Conservation (phyloP, 306 rosid genomes). For the Fragaria vesca region DNA sequence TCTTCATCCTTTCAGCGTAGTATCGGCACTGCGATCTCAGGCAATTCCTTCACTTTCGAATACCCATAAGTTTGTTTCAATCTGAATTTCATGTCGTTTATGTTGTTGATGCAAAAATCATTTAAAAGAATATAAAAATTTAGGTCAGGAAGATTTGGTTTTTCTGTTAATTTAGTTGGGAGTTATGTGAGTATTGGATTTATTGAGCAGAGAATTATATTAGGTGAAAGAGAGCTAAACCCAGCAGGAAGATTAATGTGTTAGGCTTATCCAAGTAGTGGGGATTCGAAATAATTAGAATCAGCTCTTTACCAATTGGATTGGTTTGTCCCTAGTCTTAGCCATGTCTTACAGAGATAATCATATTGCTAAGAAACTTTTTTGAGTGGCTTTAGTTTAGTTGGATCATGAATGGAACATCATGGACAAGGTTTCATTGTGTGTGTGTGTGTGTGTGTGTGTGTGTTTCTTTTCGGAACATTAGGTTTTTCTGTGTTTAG, state of each 20-base stretch:
- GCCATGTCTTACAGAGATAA: not conserved
- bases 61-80: not conserved
- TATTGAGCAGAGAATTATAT: not conserved
- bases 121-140: not conserved
- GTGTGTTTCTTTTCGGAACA: not conserved
- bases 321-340: not conserved
- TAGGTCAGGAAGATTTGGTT: not conserved
- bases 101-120: not conserved
- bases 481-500: not conserved
- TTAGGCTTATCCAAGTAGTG: not conserved
- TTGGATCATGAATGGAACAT: not conserved
- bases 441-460: not conserved
- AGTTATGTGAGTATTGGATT: slow-evolving; percentile 4
- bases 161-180: slow-evolving; percentile 5
- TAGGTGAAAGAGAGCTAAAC: not conserved
- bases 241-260: slow-evolving; percentile 1
- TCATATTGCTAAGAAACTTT: not conserved
- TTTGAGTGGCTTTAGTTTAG: not conserved
- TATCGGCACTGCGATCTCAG: slow-evolving; percentile 34
- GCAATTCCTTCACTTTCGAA: slow-evolving; percentile 24
- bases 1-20: slow-evolving; percentile 23
- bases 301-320: not conserved
- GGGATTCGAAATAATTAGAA: not conserved
- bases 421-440: not conserved
- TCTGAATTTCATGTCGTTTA: not conserved